Evolutionary conservation across 2,329 filamentous ascomycete genomes (phyloP), one percentile per base, ranked within the genome.

Genomic region (Aspergillus tanneri): DNA sequence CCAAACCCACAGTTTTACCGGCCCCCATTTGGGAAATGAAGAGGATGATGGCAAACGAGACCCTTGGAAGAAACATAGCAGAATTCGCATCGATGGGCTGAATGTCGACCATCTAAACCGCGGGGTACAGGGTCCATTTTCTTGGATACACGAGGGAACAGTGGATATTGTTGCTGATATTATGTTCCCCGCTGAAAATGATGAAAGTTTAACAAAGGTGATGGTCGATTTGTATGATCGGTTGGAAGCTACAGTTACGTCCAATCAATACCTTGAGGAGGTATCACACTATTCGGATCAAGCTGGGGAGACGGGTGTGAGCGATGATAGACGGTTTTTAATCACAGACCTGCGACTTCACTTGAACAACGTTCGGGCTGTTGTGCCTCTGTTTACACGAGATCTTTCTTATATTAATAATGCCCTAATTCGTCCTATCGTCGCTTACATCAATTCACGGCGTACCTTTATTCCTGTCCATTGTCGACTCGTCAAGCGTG

Each of bases 201-300:
- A 95, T 50, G 90, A 92, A 53, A 88, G 91, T 54, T 85, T 99
- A 47, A 87, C 86, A 19, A 96, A 96, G 67, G 90, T 96, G 37
- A 88, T 99, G 81, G 86, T 87, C n/a, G 91, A 96, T 65, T 91
- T 99, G 62, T 97, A 97, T 70, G 92, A 97, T 67, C 88, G 90
- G 52, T 82, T 99, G 64, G 93, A 99, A 71, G 90, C 93, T 35
- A 90, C 90, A 0, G 90, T 97, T 18, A 90, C 86, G 1, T 84
- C 86, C 21, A 90, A 90, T 63, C 82, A 84, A 22, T 84, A 87
- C 52, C 51, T 42, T 14, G 61, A 62, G 16, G 23, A 58, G 18
- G 8, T 49, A 3, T 53, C 52, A 18, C 47, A 49, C 12, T 52
- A 55, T 41, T 45, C 50, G 39, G 53, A 43, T 46, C 50, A 64